Conservation (phyloP, 805 yeast genomes). For the Komagataella pastoris region DNA sequence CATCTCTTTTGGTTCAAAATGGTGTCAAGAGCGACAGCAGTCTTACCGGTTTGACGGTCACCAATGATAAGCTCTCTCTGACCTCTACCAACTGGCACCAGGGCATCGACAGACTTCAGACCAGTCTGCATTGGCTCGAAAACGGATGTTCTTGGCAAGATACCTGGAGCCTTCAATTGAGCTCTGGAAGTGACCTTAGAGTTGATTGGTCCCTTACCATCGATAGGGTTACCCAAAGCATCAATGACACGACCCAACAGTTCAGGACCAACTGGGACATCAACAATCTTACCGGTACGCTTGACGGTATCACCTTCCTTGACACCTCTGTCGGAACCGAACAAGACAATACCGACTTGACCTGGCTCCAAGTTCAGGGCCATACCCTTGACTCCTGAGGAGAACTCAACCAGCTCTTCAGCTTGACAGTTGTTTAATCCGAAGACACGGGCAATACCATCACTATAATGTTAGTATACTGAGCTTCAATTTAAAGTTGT, state of each 20-base stretch:
- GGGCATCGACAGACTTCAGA: conserved; percentile 96
- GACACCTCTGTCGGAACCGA: conserved; percentile 97
- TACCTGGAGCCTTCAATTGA: conserved; percentile 99
- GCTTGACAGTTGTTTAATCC: conserved; percentile 99
- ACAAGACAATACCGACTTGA: conserved; percentile 99
- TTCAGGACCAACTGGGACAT: conserved; percentile 97
- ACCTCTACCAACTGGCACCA: conserved; percentile 99
- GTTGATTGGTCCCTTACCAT: conserved; percentile 98
- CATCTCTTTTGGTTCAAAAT: conserved; percentile 98
- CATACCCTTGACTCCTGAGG: conserved; percentile 99
- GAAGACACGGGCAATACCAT: conserved; percentile 99
- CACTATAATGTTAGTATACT: conserved; percentile 46
- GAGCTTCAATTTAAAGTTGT: background rate
- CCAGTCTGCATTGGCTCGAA: conserved; percentile 99
- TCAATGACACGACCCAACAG: conserved; percentile 98
- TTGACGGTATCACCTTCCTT: conserved; percentile 99
- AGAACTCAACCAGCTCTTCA: conserved; percentile 98
- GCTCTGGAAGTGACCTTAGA: conserved; percentile 82
- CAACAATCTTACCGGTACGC: conserved; percentile 99
- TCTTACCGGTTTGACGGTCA: conserved; percentile 99
- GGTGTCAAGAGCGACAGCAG: conserved; percentile 97
- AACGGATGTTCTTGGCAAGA: conserved; percentile 97
- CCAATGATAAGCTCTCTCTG: conserved; percentile 99
- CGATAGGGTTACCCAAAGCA: conserved; percentile 98
- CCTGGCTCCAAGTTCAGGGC: conserved; percentile 99